A percentile compares a stretch with the other conserved stretches of the same genome.
These are phyloP conservation scores for Dactylorhiza incarnata DNA, from an alignment of 106 monocot species.

Conservation along the genomic window DNA sequence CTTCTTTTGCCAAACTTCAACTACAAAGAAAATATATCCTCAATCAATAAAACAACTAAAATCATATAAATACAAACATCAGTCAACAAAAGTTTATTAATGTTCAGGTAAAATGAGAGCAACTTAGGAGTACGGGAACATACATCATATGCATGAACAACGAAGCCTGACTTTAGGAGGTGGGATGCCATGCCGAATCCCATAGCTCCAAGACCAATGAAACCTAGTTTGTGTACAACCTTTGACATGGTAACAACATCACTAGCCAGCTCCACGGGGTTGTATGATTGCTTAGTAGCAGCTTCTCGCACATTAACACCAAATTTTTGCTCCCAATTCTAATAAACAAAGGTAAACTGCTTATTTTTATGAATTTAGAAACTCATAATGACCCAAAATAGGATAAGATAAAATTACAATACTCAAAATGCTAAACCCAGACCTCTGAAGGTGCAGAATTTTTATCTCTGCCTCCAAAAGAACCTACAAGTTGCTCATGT, in stretches of 20 bases:
- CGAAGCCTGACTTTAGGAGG: constrained; percentile 63
- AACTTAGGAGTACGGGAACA: constrained; percentile 6
- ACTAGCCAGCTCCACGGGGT: constrained; percentile 41
- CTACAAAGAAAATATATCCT: neutral
- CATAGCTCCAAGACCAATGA: constrained; percentile 99
- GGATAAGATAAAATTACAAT: constrained; percentile 3
- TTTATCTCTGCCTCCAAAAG: constrained; percentile 28
- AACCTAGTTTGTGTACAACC: constrained; percentile 60
- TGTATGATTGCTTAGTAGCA: constrained; percentile 36
- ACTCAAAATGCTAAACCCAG: constrained; percentile 4
- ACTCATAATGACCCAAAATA: neutral
- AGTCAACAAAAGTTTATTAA: neutral
- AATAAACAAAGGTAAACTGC: constrained; percentile 6
- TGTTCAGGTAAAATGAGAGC: neutral
- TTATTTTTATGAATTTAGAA: constrained; percentile 1
- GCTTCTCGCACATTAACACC: constrained; percentile 61
- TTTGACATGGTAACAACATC: constrained; percentile 33
- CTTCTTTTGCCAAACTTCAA: neutral
- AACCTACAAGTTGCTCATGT: constrained; percentile 30
- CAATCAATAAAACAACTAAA: neutral
- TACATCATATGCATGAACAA: constrained; percentile 85
- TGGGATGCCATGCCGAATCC: constrained; percentile 96
- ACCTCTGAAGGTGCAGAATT: constrained; percentile 46
- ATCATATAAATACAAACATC: neutral
- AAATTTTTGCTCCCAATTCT: constrained; percentile 77